phyloP scores from a whole-genome alignment of 768 basidiomycete species.

The Peribolospora baueri region DNA sequence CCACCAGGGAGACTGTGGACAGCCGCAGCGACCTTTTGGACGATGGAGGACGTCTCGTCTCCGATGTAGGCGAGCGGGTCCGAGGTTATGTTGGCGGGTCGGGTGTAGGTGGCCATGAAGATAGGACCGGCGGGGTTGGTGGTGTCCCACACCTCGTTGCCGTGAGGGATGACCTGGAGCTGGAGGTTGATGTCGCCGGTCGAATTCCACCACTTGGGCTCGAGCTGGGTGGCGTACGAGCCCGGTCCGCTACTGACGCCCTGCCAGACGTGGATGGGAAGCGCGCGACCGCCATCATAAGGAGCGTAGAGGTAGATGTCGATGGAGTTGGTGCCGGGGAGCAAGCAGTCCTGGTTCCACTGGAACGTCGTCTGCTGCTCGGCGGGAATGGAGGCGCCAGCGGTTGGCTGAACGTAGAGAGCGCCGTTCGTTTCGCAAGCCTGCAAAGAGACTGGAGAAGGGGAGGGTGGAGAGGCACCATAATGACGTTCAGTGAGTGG shows the following conservation, averaged over 20 bases:
- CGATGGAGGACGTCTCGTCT: too few species aligned
- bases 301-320: slow-evolving; percentile 20
- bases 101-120: slow-evolving; percentile 17
- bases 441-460: too few species aligned
- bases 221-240: slow-evolving; percentile 12
- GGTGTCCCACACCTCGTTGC: slow-evolving; percentile 13
- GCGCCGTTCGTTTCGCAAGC: slow-evolving; percentile 8
- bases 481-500: too few species aligned
- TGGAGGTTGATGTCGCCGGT: slow-evolving; percentile 18
- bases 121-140: slow-evolving; percentile 17
- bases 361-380: slow-evolving; percentile 17
- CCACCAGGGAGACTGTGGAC: too few species aligned
- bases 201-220: slow-evolving; percentile 22
- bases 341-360: slow-evolving; percentile 19
- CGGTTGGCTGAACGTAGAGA: slow-evolving; percentile 18
- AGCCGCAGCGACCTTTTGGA: too few species aligned
- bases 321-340: slow-evolving; percentile 11
- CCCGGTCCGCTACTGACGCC: slow-evolving; percentile 15
- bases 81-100: slow-evolving; percentile 1
- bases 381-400: slow-evolving; percentile 13
- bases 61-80: too few species aligned
- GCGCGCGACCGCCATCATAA: slow-evolving; percentile 8
- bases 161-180: slow-evolving; percentile 16
- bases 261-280: slow-evolving; percentile 16
- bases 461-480: too few species aligned